These are phyloP conservation scores for Starmerella riodocensis DNA, from an alignment of 805 yeast genomes.

Conservation along the genomic window DNA sequence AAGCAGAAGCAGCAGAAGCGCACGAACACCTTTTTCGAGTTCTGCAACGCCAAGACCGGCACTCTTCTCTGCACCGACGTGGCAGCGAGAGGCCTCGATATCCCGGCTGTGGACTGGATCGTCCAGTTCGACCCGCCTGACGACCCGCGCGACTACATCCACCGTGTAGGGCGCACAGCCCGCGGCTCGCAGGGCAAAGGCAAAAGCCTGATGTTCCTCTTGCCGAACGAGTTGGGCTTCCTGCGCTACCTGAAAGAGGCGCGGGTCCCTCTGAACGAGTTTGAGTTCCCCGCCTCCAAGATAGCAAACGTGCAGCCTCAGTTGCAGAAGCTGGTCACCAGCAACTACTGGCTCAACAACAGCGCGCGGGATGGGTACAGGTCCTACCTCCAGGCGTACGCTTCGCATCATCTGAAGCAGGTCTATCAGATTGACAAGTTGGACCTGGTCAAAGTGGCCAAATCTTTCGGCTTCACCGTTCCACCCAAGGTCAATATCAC, in stretches of 20 bases:
- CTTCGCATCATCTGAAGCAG: conserved; percentile 89
- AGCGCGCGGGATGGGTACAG: conserved; percentile 95
- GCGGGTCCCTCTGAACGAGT: conserved; percentile 93
- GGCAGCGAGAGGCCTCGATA: conserved; percentile 98
- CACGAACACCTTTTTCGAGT: conserved; percentile 95
- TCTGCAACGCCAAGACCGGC: conserved; percentile 93
- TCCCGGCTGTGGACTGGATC: conserved; percentile 98
- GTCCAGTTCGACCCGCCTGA: conserved; percentile 99
- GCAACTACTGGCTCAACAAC: conserved; percentile 87
- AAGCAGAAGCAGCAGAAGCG: conserved; percentile 98
- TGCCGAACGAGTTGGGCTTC: conserved; percentile 90
- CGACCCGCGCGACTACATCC: conserved; percentile 98
- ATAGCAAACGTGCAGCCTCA: conserved; percentile 95
- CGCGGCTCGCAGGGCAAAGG: conserved; percentile 79
- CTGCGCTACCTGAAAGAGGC: conserved; percentile 89
- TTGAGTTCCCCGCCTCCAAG: conserved; percentile 86
- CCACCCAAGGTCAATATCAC: conserved; percentile 97
- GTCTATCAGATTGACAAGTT: conserved; percentile 93
- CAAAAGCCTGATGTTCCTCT: conserved; percentile 84
- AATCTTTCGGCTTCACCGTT: conserved; percentile 76
- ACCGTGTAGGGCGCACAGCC: conserved; percentile 98
- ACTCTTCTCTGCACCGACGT: conserved; percentile 92
- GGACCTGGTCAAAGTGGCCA: conserved; percentile 88
- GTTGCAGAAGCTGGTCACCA: conserved; percentile 75
- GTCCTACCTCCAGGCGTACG: conserved; percentile 91